Base-by-base conservation (phyloP, 2,329 filamentous ascomycete genomes). In the Tolypocladium guangdongense region DNA sequence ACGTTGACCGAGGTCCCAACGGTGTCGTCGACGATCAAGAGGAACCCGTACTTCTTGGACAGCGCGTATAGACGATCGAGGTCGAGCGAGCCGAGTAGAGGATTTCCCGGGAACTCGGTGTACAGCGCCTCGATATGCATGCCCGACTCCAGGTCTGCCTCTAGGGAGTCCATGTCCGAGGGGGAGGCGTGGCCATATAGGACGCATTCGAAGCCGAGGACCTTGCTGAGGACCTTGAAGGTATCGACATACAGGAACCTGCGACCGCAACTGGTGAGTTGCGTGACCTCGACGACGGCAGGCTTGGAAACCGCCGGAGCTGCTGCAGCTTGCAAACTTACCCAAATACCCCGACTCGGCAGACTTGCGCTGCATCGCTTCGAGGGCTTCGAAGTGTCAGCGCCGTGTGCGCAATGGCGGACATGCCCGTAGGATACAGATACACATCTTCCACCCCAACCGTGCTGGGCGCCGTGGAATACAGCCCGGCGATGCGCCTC, bases 371-470 rank as follows among this genome's bases (percentile, higher is more conserved):
- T n/a, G 41, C 49, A 7, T 48, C 27, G 14, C 33, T 16, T 5
- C 39, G 50, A 1, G 61, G 32, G 7, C 43, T 12, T 0, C 11
- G 47, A 30, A 65, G 14, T 4, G 56, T 55, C 2, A 54, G 45
- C 3, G 61, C 62, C 48, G 58, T 59, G 20, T 61, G 60, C 6
- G 58, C 58, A 16, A 82, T 74, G n/a, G 72, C 69, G 2, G 74
- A 71, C 78, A 81, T 82, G 22, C 78, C 78, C 2, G 71, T 74
- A 14, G 70, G 69, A 56, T 74, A 78, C 4, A 81, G 64, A 49
- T 70, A 78, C 0, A 81, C 69, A 57, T 78, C 74, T 2, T 62
- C 55, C 6, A 18, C n/a, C 7, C 20, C 20, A 4, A 61, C n/a
- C 12, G 14, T 33, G 35, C 39, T 51, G 8, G 37, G 38, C 12